Percentiles rank a stretch among this genome's conserved stretches.
These are phyloP conservation scores for Colletotrichum graminicola DNA, from an alignment of 2,329 filamentous ascomycete species.

Conservation along the genomic window DNA sequence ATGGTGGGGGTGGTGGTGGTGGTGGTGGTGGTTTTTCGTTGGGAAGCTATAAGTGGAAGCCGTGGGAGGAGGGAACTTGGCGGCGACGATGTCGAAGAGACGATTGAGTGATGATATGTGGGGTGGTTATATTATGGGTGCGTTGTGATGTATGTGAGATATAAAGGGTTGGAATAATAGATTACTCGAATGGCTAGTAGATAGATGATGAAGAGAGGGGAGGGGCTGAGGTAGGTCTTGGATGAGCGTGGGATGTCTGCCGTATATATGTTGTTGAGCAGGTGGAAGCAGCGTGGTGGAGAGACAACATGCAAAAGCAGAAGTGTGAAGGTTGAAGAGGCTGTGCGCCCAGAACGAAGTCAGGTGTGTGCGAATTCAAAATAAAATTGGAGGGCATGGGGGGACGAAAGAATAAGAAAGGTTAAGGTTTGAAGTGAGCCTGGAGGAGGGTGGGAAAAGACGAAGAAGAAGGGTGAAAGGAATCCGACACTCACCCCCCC, in stretches of 20 bases:
- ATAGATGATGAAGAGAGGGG: constrained; percentile 9
- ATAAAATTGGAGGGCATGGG: constrained; percentile 37
- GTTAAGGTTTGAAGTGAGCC: constrained; percentile 38
- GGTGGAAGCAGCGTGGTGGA: constrained; percentile 39
- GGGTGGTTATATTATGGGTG: constrained; percentile 13
- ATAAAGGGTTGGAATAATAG: background rate
- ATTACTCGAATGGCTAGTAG: background rate
- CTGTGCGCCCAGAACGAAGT: constrained; percentile 25
- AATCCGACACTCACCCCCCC: background rate
- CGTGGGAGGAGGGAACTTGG: background rate
- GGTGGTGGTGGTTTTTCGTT: background rate
- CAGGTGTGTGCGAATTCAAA: constrained; percentile 25
- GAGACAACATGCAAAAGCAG: constrained; percentile 30
- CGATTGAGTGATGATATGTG: background rate
- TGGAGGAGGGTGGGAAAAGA: constrained; percentile 30
- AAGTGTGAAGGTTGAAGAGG: constrained; percentile 22
- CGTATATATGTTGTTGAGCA: constrained; percentile 39
- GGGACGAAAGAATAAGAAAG: constrained; percentile 36
- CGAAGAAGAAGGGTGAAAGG: constrained; percentile 10
- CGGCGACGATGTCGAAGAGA: constrained; percentile 1
- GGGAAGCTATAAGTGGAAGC: background rate
- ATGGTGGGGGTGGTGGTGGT: background rate
- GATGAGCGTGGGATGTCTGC: constrained; percentile 27
- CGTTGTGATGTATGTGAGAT: too few relatives aligned
- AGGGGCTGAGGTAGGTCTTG: constrained; percentile 19